Evolutionary conservation across 2,329 filamentous ascomycete species (phyloP).

Genomic region (Alternaria viburni): DNA sequence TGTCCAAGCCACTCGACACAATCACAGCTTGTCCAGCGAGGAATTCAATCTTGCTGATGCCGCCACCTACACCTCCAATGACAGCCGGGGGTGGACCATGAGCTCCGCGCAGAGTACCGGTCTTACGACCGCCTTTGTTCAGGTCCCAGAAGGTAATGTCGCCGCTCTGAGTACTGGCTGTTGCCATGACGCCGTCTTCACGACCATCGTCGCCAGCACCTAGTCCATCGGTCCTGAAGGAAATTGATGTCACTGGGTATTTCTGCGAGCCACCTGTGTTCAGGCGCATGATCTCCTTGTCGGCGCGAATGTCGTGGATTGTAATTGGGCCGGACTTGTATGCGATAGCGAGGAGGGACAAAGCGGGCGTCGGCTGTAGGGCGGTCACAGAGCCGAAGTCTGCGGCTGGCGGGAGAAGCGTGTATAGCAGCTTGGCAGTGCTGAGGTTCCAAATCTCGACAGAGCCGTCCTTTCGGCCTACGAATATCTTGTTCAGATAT

Average conservation of each 20-base stretch:
- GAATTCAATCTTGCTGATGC: slow-evolving; percentile 88
- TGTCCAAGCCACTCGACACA: slow-evolving; percentile 88
- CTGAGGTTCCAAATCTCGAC: slow-evolving; percentile 98
- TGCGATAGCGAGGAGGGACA: slow-evolving; percentile 86
- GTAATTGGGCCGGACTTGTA: slow-evolving; percentile 80
- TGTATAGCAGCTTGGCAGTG: slow-evolving; percentile 89
- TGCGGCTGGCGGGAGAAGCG: slow-evolving; percentile 76
- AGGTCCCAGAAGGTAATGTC: slow-evolving; percentile 97
- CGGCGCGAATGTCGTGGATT: slow-evolving; percentile 81
- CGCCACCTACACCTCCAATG: slow-evolving; percentile 66
- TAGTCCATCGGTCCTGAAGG: slow-evolving; percentile 86
- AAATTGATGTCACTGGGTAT: slow-evolving; percentile 77
- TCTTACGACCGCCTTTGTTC: slow-evolving; percentile 84
- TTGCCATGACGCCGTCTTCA: slow-evolving; percentile 90
- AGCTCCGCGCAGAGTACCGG: slow-evolving; percentile 84
- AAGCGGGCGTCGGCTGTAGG: slow-evolving; percentile 79
- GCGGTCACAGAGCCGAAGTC: slow-evolving; percentile 84
- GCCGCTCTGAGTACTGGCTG: slow-evolving; percentile 76
- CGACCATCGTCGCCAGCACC: slow-evolving; percentile 88
- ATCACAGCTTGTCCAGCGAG: slow-evolving; percentile 87
- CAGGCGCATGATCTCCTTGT: slow-evolving; percentile 73
- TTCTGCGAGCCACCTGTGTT: slow-evolving; percentile 68
- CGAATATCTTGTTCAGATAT: slow-evolving; percentile 94
- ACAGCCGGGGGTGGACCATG: slow-evolving; percentile 75
- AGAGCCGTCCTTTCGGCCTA: slow-evolving; percentile 83